Evolutionary conservation across 208 protist species (phyloP), one percentile per base, ranked within the genome.

Genomic region (Trypanosoma platydactyli): DNA sequence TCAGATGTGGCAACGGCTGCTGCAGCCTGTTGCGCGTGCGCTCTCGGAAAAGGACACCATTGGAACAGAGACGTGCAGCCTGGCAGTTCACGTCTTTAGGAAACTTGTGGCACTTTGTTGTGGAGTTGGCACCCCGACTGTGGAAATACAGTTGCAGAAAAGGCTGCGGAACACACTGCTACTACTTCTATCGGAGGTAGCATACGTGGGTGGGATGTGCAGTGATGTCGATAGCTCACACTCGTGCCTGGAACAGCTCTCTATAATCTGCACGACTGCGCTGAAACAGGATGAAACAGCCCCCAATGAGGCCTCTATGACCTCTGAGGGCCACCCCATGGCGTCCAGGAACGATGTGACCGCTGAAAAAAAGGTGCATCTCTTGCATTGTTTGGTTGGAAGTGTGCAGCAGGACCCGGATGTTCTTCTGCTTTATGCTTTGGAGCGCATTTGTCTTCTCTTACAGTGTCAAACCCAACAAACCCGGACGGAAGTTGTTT

Each of bases 121-220:
- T 71, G 79, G 61, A 20, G 24, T 12, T 63, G 83, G 63, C 25
- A 64, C 62, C 15, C 29, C 54, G 33, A 52, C 53, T 25, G 56
- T 59, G 27, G 59, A 66, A 1, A 56, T 73, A 51, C 68, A 64
- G 42, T 64, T 86, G 29, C 73, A 64, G 13, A 63, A 67, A n/a
- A 44, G 58, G n/a, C 64, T 86, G 22, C 77, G 77, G 1, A 64
- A 52, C 13, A 77, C 76, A 6, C 53, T 80, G 27, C 64, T 88
- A n/a, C 58, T 82, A 38, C 57, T 94, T 53, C 79, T 96, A n/a
- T 73, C 81, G 4, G 71, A 92, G 49, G 64, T 87, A 3, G 72
- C 83, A 22, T 94, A 90, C 72, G 68, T 92, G 64, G 90, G 90
- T 12, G 77, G 68, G 45, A 84, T 94, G 84, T 94, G 87, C 72